Evolutionary conservation across 2,329 filamentous ascomycete genomes (phyloP).

Genomic region (Seiridium unicorne): DNA sequence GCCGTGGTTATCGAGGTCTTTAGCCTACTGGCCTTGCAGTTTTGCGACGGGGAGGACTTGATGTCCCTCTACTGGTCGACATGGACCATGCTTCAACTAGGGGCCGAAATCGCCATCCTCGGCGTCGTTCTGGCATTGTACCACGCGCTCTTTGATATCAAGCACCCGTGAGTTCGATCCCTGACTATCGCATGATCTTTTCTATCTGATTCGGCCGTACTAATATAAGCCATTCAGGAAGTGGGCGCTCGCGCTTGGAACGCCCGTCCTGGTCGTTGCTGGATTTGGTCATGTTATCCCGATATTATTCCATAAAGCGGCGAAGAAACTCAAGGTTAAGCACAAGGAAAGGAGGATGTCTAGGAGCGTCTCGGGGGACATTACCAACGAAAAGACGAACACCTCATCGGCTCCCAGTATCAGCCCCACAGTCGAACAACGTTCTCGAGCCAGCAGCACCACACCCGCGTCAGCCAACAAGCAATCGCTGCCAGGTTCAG

Average conservation of each 20-base stretch:
- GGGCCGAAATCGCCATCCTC: constrained; percentile 54
- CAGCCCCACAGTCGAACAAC: not conserved
- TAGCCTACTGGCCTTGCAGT: constrained; percentile 51
- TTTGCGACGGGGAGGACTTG: constrained; percentile 59
- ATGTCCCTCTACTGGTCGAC: constrained; percentile 61
- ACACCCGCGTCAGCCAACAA: not conserved
- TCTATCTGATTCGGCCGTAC: not conserved
- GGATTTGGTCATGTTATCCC: constrained; percentile 48
- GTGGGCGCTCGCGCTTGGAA: constrained; percentile 60
- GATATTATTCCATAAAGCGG: constrained; percentile 4
- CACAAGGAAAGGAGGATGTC: constrained; percentile 7
- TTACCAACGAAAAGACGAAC: constrained; percentile 8
- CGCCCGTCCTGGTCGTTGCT: constrained; percentile 58
- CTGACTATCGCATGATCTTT: not conserved
- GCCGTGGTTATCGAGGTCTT: constrained; percentile 55
- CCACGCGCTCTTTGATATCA: constrained; percentile 46
- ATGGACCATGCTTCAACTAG: constrained; percentile 59
- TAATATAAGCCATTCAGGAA: constrained; percentile 10
- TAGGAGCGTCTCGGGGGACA: not conserved
- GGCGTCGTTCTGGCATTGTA: constrained; percentile 54
- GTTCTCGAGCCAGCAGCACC: constrained; percentile 2
- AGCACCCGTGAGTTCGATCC: constrained; percentile 45
- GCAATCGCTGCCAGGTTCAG: not conserved
- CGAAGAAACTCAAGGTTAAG: constrained; percentile 15
- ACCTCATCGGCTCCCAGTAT: not conserved